phyloP scores from a whole-genome alignment of 139 green algal species.

The Micromonas commoda region DNA sequence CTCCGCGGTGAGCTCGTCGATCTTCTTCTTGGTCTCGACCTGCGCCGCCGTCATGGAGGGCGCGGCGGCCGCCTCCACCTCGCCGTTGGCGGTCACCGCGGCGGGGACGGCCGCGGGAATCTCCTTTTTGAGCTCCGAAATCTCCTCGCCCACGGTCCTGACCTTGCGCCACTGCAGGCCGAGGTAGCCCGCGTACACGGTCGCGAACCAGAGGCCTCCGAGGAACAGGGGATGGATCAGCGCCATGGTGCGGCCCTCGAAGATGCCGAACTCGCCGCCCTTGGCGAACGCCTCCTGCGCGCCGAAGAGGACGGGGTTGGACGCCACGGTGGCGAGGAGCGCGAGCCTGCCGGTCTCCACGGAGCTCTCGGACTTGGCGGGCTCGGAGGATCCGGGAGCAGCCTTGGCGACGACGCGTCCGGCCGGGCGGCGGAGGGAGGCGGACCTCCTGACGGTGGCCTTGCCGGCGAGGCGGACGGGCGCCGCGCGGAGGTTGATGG shows the following conservation, averaged over 20 bases:
- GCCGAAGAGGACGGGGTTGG: not conserved
- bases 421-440: too few relatives aligned
- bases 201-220: slow-evolving; percentile 65
- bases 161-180: slow-evolving; percentile 75
- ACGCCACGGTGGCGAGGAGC: slow-evolving; percentile 1
- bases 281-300: slow-evolving; percentile 12
- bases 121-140: slow-evolving; percentile 47
- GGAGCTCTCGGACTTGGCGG: not conserved
- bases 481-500: not conserved
- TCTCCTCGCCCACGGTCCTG: slow-evolving; percentile 44
- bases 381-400: not conserved
- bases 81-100: not conserved
- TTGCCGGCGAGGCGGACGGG: not conserved
- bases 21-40: slow-evolving; percentile 14
- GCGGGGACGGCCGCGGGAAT: slow-evolving; percentile 44
- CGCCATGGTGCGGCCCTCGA: slow-evolving; percentile 61
- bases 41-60: too few relatives aligned
- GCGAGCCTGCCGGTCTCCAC: not conserved
- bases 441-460: too few relatives aligned
- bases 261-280: slow-evolving; percentile 49
- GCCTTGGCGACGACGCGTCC: too few relatives aligned
- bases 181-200: slow-evolving; percentile 79
- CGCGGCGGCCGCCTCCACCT: not conserved
- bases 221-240: slow-evolving; percentile 82
- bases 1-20: slow-evolving; percentile 44